Base-by-base conservation (phyloP, 208 protist genomes). In the Herpetomonas muscarum region DNA sequence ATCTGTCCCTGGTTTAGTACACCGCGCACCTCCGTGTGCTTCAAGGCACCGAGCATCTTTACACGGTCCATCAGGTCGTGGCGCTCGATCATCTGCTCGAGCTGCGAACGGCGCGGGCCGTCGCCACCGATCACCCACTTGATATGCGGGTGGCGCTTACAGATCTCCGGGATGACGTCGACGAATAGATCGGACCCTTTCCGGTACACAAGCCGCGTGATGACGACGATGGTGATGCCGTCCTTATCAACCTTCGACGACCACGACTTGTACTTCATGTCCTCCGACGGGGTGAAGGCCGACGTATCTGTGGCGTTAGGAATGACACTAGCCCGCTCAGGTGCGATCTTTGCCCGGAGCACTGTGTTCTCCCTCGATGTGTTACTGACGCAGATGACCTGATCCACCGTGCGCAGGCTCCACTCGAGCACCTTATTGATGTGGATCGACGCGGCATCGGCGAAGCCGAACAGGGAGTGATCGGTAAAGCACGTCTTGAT, bases 391-490 rank as follows among this genome's bases (percentile, higher is more conserved):
- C 97, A 99, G 37, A 99, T 98, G 6, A 98, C 93, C 67, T 98
- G 97, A 55, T 96, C 92, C 2, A 98, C 84, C 49, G 92, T 92
- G 31, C 86, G 90, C 26, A 98, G 63, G 34, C 85, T 94, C 82
- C 95, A 98, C 60, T 98, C 93, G 10, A 98, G 81, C 13, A 98
- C 73, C 56, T 98, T 98, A 78, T 99, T 99, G 63, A 98, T 97
- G 61, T 97, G 84, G 55, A 99, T 97, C 25, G 83, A 96, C 42
- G 79, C 70, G 37, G 85, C 80, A 67, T 99, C 97, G 13, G 85
- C 92, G 76, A 99, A 99, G 15, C 98, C 97, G 72, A 99, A 98
- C n/a, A 99, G 80, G 2, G 97, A 99, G 82, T 99, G 98, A 66
- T 99, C 97, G 3, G 98, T 99, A 77, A 99, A 99, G 61, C 93